A percentile compares a stretch with the other conserved stretches of the same genome.
These are phyloP conservation scores for Mychonastes homosphaera DNA, from an alignment of 139 green algal genomes.

Conservation along the genomic window DNA sequence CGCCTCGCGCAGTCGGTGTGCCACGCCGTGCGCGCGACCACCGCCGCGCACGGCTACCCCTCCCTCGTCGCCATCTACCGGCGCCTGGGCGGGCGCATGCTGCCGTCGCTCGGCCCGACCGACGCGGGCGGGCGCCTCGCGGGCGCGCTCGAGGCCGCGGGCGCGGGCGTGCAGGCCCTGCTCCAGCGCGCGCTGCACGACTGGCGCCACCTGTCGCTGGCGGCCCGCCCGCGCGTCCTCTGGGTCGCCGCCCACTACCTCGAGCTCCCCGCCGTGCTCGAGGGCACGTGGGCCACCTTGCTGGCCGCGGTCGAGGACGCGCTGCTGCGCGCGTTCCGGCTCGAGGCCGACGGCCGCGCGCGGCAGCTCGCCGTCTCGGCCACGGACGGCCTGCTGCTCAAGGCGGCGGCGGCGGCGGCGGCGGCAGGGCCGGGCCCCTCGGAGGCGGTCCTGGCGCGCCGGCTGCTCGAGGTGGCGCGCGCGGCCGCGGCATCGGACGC, in stretches of 20 bases:
- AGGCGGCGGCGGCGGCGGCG: neutral
- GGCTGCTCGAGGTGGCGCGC: slow-evolving; percentile 23
- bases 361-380: slow-evolving; percentile 14
- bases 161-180: slow-evolving; percentile 8
- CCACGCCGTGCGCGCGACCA: slow-evolving; percentile 16
- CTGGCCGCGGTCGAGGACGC: slow-evolving; percentile 14
- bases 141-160: neutral
- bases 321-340: slow-evolving; percentile 3
- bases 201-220: slow-evolving; percentile 31
- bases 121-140: slow-evolving; percentile 5
- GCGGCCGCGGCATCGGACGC: slow-evolving; percentile 15
- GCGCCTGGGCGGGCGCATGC: slow-evolving; percentile 15
- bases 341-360: slow-evolving; percentile 2
- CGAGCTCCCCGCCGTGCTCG: slow-evolving; percentile 15
- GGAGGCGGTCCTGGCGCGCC: slow-evolving; percentile 10
- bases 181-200: slow-evolving; percentile 20
- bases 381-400: slow-evolving; percentile 20
- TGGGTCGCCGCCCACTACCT: slow-evolving; percentile 47
- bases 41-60: slow-evolving; percentile 15
- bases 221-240: slow-evolving; percentile 36
- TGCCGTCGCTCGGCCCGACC: slow-evolving; percentile 6
- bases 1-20: slow-evolving; percentile 44
- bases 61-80: slow-evolving; percentile 15
- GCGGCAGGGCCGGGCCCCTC: neutral
- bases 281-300: slow-evolving; percentile 11